phyloP scores from a whole-genome alignment of 345 rosid species.

The Brassica rapa region DNA sequence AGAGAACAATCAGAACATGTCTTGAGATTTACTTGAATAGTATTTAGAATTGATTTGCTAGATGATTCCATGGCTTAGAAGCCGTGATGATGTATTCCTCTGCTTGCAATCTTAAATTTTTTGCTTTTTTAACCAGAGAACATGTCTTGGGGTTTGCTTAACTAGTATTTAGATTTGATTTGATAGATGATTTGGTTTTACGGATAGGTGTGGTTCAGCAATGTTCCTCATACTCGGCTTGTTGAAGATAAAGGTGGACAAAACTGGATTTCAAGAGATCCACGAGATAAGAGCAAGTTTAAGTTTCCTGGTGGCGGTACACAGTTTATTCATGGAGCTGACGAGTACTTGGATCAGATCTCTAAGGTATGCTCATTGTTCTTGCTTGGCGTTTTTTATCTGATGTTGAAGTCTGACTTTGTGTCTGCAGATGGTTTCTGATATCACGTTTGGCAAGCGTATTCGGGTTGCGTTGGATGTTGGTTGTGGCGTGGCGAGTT shows the following conservation, averaged over 20 bases:
- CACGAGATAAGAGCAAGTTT: slow-evolving; percentile 68
- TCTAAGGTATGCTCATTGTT: slow-evolving; percentile 51
- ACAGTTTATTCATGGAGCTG: slow-evolving; percentile 96
- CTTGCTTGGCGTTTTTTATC: neutral
- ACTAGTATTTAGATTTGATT: slow-evolving; percentile 9
- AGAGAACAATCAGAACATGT: too few species aligned
- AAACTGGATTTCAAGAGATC: slow-evolving; percentile 78
- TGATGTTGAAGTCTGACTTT: slow-evolving; percentile 26
- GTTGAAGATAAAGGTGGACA: slow-evolving; percentile 98
- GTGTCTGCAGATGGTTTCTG: slow-evolving; percentile 80
- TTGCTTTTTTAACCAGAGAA: neutral
- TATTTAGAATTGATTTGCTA: too few species aligned
- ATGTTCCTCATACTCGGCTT: slow-evolving; percentile 86
- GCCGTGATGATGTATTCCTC: slow-evolving; percentile 82
- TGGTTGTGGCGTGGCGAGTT: slow-evolving; percentile 99
- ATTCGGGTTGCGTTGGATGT: slow-evolving; percentile 81
- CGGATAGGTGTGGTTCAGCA: slow-evolving; percentile 82
- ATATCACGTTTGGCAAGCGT: slow-evolving; percentile 71
- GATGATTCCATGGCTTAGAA: slow-evolving; percentile 77
- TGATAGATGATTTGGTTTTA: neutral
- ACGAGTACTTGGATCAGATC: slow-evolving; percentile 85
- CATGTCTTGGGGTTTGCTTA: neutral
- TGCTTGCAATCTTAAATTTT: neutral
- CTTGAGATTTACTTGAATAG: too few species aligned
- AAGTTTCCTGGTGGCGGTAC: slow-evolving; percentile 99